Base-by-base conservation (phyloP, 1,284 basidiomycete genomes). In the Agroathelia rolfsii region DNA sequence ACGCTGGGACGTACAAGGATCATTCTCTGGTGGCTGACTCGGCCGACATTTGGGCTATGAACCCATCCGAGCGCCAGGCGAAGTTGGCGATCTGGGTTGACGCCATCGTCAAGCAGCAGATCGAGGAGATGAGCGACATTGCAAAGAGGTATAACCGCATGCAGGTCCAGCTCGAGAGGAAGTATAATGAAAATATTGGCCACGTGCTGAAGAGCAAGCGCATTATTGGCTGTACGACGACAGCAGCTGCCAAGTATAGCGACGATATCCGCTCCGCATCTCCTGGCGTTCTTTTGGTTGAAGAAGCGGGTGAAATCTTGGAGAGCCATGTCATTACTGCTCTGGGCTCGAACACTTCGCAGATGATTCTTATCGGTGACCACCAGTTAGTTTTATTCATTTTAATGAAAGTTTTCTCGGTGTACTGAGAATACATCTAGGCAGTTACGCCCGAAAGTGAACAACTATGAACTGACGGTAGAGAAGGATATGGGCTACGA, bases 261-360 rank as follows among this genome's bases (percentile, higher is more conserved):
- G 53, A 59, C 5, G 54, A 55, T 21, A 62, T 79, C 15, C 58
- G 58, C 5, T 57, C 51, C 0, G 68, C 63, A 2, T 45, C 48
- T 3, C 69, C 72, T 0, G 57, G 62, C 9, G 60, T 79, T 0
- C 46, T 80, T 1, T 53, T 80, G 2, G 72, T 80, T 0, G 77
- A 80, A 47, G 77, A 80, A 48, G 76, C 76, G 0, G 77, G 77
- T 8, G 77, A 80, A 45, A 79, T 80, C 24, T 42, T 80, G 6
- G 76, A 80, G 47, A 73, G 69, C 38, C 77, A 79, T 43, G 54
- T 78, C 18, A 38, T 80, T 26, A 76, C 73, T 0, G 64, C 77
- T 0, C 46, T 79, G n/a, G 59, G 64, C 0, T 37, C 41, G 4
- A 39, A 58, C 3, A 68, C 66, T 0, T 49, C 58, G 5, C 74